Conservation (phyloP, 2,329 filamentous ascomycete species). For the Aureobasidium sp. region DNA sequence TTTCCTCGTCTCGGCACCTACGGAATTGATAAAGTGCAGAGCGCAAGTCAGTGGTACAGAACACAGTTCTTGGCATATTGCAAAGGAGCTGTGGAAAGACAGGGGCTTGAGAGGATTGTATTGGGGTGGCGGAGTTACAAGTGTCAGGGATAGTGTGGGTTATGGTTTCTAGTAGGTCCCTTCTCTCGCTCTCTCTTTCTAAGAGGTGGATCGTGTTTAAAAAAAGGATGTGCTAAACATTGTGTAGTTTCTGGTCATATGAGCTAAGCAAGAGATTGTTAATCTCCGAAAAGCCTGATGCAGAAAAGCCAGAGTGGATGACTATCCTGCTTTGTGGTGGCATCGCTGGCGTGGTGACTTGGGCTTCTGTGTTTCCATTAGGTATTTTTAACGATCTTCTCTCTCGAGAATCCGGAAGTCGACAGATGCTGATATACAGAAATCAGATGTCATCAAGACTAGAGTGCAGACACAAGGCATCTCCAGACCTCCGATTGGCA, state of each 20-base stretch:
- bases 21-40: slow-evolving; percentile 84
- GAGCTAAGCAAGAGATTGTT: slow-evolving; percentile 62
- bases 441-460: slow-evolving; percentile 76
- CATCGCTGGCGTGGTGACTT: slow-evolving; percentile 78
- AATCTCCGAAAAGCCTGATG: slow-evolving; percentile 23
- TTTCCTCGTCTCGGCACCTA: slow-evolving; percentile 80
- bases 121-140: slow-evolving; percentile 73
- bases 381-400: slow-evolving; percentile 22
- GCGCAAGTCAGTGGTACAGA: slow-evolving; percentile 56
- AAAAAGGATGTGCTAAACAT: neutral
- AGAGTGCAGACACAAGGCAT: slow-evolving; percentile 68
- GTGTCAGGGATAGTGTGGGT: slow-evolving; percentile 77
- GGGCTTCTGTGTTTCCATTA: slow-evolving; percentile 83
- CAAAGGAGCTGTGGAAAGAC: slow-evolving; percentile 28
- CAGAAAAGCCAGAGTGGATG: slow-evolving; percentile 19
- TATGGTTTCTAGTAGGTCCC: slow-evolving; percentile 78
- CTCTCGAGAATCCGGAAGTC: neutral
- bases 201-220: neutral
- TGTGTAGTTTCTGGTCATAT: slow-evolving; percentile 73
- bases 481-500: slow-evolving; percentile 20
- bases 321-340: slow-evolving; percentile 68
- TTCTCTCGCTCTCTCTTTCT: neutral
- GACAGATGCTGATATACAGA: neutral
- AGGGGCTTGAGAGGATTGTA: slow-evolving; percentile 64
- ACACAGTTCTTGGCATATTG: slow-evolving; percentile 24